phyloP scores from a whole-genome alignment of 345 rosid species.

The Melaleuca alternifolia region DNA sequence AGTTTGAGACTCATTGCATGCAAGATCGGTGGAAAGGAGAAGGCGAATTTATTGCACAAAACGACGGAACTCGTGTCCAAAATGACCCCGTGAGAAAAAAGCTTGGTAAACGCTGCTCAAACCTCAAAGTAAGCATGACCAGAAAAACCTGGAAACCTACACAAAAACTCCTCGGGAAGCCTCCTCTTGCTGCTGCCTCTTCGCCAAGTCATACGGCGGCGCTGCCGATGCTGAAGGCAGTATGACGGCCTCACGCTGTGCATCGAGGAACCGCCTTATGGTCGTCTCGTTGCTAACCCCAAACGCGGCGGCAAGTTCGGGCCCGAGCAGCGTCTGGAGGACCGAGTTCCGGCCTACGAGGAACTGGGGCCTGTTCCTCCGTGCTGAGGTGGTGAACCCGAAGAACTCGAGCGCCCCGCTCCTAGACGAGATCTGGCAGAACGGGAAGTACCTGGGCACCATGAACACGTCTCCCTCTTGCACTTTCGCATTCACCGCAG shows the following conservation, averaged over 20 bases:
- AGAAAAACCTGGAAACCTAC: background rate
- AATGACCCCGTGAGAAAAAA: background rate
- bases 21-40: background rate
- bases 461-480: slow-evolving; percentile 63
- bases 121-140: background rate
- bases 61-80: background rate
- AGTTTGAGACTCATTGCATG: background rate
- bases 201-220: slow-evolving; percentile 16
- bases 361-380: slow-evolving; percentile 72
- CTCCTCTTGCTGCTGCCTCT: background rate
- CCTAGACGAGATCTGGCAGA: slow-evolving; percentile 73
- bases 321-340: slow-evolving; percentile 23
- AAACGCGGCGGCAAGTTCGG: slow-evolving; percentile 49
- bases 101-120: background rate
- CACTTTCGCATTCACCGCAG: slow-evolving; percentile 44
- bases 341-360: slow-evolving; percentile 58
- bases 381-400: slow-evolving; percentile 82
- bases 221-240: slow-evolving; percentile 49
- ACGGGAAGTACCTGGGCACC: slow-evolving; percentile 80
- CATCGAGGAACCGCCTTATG: slow-evolving; percentile 17
- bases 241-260: slow-evolving; percentile 57
- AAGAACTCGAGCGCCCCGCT: slow-evolving; percentile 55
- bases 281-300: slow-evolving; percentile 35
- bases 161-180: background rate
- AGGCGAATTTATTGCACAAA: background rate